These are phyloP conservation scores for Suhomyces bolitotheri DNA, from an alignment of 1,139 yeast genomes.

Conservation along the genomic window DNA sequence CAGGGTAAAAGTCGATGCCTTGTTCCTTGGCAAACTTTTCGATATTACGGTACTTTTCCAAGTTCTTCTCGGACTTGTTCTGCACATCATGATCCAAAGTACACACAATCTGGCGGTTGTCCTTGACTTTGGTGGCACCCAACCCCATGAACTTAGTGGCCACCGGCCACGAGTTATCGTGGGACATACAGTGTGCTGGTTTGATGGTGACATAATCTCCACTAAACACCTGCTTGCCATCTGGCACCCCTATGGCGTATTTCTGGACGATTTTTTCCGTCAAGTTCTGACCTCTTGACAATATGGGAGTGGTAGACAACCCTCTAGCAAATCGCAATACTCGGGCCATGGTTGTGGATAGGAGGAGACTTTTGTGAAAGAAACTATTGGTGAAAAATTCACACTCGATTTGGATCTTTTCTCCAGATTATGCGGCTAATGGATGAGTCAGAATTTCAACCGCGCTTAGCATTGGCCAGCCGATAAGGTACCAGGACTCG, in stretches of 20 bases:
- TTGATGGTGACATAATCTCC: constrained; percentile 95
- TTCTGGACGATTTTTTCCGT: constrained; percentile 95
- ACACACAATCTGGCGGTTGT: constrained; percentile 88
- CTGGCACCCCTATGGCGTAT: constrained; percentile 80
- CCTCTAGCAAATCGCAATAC: constrained; percentile 7
- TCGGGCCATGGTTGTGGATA: constrained; percentile 4
- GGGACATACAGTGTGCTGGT: constrained; percentile 99
- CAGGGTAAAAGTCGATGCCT: constrained; percentile 97
- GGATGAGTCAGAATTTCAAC: constrained; percentile 32
- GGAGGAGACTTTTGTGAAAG: not conserved
- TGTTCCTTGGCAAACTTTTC: constrained; percentile 85
- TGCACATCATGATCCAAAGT: constrained; percentile 98
- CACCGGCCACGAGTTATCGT: constrained; percentile 99
- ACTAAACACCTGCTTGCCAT: constrained; percentile 69
- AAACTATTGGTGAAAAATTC: constrained; percentile 2
- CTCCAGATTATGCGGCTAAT: constrained; percentile 12
- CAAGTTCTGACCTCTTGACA: constrained; percentile 65
- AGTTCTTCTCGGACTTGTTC: constrained; percentile 82
- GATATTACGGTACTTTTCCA: constrained; percentile 83
- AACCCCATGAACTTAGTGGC: constrained; percentile 94
- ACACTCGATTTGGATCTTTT: not conserved
- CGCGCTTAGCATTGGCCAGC: constrained; percentile 25
- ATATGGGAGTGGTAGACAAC: constrained; percentile 13
- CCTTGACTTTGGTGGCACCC: constrained; percentile 81
- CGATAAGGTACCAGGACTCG: constrained; percentile 6